A percentile compares a stretch with the other conserved stretches of the same genome.
Evolutionary conservation across 1,139 yeast genomes (phyloP).

Genomic region (Zygosaccharomyces sapae): DNA sequence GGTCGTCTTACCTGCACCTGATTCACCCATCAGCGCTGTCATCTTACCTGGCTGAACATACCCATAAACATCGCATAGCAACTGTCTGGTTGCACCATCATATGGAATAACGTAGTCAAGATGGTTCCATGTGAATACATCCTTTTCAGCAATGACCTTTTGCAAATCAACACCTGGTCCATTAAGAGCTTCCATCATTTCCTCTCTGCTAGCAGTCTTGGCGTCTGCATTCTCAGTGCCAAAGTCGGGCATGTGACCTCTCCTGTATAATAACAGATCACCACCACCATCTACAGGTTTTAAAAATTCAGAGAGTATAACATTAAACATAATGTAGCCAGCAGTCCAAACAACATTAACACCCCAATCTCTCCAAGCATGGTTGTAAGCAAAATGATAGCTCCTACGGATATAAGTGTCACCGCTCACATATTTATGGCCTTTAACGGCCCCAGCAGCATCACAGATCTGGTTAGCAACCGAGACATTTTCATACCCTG

Average conservation of each 20-base stretch:
- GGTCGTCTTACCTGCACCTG: conserved; percentile 70
- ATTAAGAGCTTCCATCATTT: conserved; percentile 43
- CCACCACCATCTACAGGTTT: conserved; percentile 54
- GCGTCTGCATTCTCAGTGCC: conserved; percentile 42
- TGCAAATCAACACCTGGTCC: conserved; percentile 41
- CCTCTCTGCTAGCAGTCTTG: conserved; percentile 42
- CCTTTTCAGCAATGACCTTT: conserved; percentile 38
- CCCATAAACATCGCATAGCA: conserved; percentile 57
- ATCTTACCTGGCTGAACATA: conserved; percentile 63
- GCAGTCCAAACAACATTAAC: conserved; percentile 52
- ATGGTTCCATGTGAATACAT: conserved; percentile 52
- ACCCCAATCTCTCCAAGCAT: conserved; percentile 68
- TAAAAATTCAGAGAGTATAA: conserved; percentile 48
- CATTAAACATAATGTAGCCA: conserved; percentile 46
- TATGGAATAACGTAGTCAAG: conserved; percentile 50
- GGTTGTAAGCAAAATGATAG: conserved; percentile 44
- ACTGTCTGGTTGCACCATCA: conserved; percentile 45
- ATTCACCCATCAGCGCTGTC: conserved; percentile 64
- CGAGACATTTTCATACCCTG: conserved; percentile 43
- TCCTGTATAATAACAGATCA: conserved; percentile 53
- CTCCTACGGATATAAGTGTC: conserved; percentile 43
- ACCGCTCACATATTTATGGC: conserved; percentile 45
- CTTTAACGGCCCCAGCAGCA: conserved; percentile 47
- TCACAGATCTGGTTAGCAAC: conserved; percentile 47
- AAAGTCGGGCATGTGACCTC: conserved; percentile 48